Evolutionary conservation across 1,284 basidiomycete species (phyloP).

Genomic region (Microstroma glucosiphilum): DNA sequence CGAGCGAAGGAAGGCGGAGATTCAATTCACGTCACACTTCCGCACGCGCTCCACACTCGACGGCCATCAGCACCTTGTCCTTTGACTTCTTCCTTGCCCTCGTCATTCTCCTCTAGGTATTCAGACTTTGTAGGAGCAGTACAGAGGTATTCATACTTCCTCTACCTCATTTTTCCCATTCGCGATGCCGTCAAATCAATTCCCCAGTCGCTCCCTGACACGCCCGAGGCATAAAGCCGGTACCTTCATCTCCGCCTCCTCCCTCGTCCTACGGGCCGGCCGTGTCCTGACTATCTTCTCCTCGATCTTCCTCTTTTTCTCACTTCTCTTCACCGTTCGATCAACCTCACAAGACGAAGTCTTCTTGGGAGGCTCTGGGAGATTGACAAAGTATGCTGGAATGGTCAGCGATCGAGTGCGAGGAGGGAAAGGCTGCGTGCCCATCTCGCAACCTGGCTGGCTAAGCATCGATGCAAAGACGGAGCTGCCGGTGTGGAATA

Average conservation of each 20-base stretch:
- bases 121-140: too few species aligned
- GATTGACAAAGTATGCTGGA: too few species aligned
- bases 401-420: too few species aligned
- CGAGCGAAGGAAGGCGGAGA: too few species aligned
- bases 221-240: not conserved
- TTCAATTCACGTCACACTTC: too few species aligned
- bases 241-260: not conserved
- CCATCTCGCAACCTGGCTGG: not conserved
- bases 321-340: not conserved
- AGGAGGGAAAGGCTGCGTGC: too few species aligned
- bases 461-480: not conserved
- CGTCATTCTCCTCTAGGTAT: too few species aligned
- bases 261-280: conserved; percentile 3
- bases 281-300: conserved; percentile 1
- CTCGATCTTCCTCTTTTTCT: not conserved
- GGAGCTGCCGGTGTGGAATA: conserved; percentile 1
- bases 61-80: too few species aligned
- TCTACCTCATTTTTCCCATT: not conserved
- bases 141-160: too few species aligned
- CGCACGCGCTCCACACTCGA: too few species aligned
- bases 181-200: conserved; percentile 2
- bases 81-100: not conserved
- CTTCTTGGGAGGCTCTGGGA: too few species aligned
- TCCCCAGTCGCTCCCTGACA: not conserved
- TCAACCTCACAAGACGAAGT: not conserved